These are phyloP conservation scores for Nannochloris sp. DNA, from an alignment of 139 green algal species.

Conservation along the genomic window DNA sequence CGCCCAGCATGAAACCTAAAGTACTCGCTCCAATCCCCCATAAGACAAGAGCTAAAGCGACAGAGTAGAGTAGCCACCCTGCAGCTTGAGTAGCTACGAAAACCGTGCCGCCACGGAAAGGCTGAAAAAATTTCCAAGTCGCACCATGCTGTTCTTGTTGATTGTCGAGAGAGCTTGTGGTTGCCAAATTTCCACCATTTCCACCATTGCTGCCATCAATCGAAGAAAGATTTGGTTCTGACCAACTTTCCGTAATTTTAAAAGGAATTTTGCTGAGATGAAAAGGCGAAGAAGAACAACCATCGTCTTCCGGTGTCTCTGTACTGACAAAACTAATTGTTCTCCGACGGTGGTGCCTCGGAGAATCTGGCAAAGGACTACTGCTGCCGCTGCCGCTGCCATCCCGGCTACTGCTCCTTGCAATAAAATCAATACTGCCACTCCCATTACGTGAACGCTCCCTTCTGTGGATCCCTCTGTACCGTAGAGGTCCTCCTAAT, in stretches of 20 bases:
- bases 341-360: too few relatives aligned
- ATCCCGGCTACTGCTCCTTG: too few relatives aligned
- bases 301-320: too few relatives aligned
- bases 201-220: neutral
- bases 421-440: neutral
- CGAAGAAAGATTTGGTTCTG: too few relatives aligned
- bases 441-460: too few relatives aligned
- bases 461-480: too few relatives aligned
- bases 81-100: slow-evolving; percentile 68
- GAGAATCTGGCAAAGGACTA: too few relatives aligned
- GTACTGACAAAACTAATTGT: too few relatives aligned
- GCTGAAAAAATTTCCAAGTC: slow-evolving; percentile 76
- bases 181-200: neutral
- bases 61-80: slow-evolving; percentile 69
- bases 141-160: neutral
- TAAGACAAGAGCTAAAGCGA: slow-evolving; percentile 43
- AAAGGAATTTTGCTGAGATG: too few relatives aligned
- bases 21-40: slow-evolving; percentile 20
- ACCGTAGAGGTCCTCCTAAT: slow-evolving; percentile 56
- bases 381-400: too few relatives aligned
- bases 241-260: too few relatives aligned
- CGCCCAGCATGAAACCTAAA: slow-evolving; percentile 42
- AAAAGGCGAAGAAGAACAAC: too few relatives aligned
- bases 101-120: slow-evolving; percentile 58
- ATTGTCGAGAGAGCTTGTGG: neutral